phyloP scores from a whole-genome alignment of 768 basidiomycete species.

The Tulasnella sp. region DNA sequence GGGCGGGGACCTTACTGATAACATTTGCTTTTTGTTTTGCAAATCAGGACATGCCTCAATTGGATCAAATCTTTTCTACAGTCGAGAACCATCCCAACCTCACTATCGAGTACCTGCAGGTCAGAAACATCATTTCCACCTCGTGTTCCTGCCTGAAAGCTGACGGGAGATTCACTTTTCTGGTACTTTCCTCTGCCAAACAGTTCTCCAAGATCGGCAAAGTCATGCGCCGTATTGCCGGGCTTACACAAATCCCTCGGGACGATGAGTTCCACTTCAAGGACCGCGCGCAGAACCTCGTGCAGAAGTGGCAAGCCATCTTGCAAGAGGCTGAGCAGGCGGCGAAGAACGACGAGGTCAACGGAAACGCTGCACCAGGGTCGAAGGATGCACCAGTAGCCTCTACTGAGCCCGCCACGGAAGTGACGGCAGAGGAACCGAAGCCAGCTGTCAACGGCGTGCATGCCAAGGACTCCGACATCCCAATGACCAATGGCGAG shows the following conservation, averaged over 20 bases:
- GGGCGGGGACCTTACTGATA: not conserved
- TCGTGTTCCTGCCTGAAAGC: not conserved
- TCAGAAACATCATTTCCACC: constrained; percentile 23
- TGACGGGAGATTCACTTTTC: not conserved
- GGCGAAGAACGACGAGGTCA: not conserved
- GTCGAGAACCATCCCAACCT: constrained; percentile 69
- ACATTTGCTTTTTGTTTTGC: constrained; percentile 10
- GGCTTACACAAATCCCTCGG: constrained; percentile 44
- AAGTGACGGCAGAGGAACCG: not conserved
- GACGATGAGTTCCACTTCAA: constrained; percentile 61
- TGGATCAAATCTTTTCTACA: constrained; percentile 59
- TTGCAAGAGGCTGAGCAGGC: constrained; percentile 1
- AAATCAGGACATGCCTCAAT: constrained; percentile 62
- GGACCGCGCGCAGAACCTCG: constrained; percentile 53
- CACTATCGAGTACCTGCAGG: constrained; percentile 61
- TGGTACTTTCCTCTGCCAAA: not conserved
- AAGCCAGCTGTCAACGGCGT: constrained; percentile 7
- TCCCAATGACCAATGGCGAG: not conserved
- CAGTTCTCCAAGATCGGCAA: constrained; percentile 76
- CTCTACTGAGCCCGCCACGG: not conserved
- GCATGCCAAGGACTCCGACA: not conserved
- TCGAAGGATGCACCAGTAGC: not conserved
- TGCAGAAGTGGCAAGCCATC: constrained; percentile 50
- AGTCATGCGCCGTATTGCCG: constrained; percentile 79
- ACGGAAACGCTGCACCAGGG: not conserved